Evolutionary conservation across 1,139 yeast species (phyloP).

Genomic region (Petasospora fabianii): DNA sequence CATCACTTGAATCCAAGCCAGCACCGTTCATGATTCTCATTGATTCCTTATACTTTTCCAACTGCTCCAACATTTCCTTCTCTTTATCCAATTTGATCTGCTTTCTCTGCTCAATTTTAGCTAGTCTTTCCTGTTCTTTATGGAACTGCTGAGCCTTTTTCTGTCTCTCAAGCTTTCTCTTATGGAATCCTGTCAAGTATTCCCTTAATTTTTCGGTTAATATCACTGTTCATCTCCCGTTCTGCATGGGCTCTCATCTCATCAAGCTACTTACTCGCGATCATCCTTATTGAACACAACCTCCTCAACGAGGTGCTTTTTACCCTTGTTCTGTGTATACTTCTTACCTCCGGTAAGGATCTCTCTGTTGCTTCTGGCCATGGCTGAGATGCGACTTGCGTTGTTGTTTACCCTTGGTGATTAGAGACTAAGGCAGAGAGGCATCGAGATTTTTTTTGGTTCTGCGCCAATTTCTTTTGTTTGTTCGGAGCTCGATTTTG

Average conservation of each 20-base stretch:
- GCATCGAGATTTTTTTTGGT: neutral
- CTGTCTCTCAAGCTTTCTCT: slow-evolving; percentile 82
- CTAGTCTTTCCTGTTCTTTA: slow-evolving; percentile 72
- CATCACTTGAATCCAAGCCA: slow-evolving; percentile 34
- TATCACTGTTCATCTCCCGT: too few relatives aligned
- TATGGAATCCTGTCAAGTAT: slow-evolving; percentile 92
- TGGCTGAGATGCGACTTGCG: neutral
- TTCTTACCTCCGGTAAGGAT: slow-evolving; percentile 84
- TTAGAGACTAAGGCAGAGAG: neutral
- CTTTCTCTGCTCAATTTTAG: slow-evolving; percentile 68
- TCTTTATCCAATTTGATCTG: slow-evolving; percentile 64
- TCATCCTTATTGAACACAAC: slow-evolving; percentile 76
- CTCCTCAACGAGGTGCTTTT: slow-evolving; percentile 66
- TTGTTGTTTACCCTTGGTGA: neutral
- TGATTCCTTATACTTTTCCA: slow-evolving; percentile 55
- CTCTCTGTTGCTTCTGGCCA: slow-evolving; percentile 57
- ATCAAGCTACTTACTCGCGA: slow-evolving; percentile 38
- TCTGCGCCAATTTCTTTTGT: too few relatives aligned
- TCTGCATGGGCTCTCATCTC: too few relatives aligned
- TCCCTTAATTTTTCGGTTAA: slow-evolving; percentile 38
- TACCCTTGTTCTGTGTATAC: slow-evolving; percentile 61
- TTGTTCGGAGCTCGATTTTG: too few relatives aligned
- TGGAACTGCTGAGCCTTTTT: slow-evolving; percentile 76
- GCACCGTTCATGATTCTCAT: slow-evolving; percentile 42
- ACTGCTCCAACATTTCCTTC: slow-evolving; percentile 57